Evolutionary conservation across 148 eudicot genomes (phyloP), one percentile per base, ranked within the genome.

Genomic region (Diospyros kaki): DNA sequence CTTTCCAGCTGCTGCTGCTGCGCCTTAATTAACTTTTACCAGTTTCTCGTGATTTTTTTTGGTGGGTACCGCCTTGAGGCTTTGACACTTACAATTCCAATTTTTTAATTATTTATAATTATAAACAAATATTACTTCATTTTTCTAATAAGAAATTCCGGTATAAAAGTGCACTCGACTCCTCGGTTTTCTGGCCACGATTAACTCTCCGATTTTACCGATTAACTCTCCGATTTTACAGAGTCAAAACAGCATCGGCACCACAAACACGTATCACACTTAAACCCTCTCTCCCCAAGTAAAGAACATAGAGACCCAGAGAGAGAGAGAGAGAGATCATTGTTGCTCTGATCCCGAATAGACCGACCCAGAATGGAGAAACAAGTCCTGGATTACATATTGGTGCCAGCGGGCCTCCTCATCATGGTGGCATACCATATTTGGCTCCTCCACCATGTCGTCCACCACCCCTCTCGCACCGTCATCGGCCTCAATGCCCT

Each of bases 401-500:
- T 11, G 12, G 43, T 4, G 38, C 2, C 42, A 68, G 28, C 10
- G 42, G 71, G 71, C 17, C 44, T 50, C 46, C 4, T 79, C 39
- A 65, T 90, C 41, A 84, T 94, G 91, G 83, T 52, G 60, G 82
- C 56, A 40, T 94, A 94, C 64, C 93, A 92, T 75, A 1, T 73
- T 4, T 91, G 89, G 87, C 87, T 93, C 44, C 78, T 89, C 41
- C 75, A 76, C 45, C 83, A 78, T 67, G 83, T 91, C 42, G 52
- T 81, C 6, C 81, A 85, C 3, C 83, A 71, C n/a, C 96, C 98
- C 28, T 69, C 91, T 64, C 79, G 65, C 60, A 91, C 96, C 56
- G 79, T 93, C 42, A 67, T 93, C 72, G 98, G 98, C 9, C 76
- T 93, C 80, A 89, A 93, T 75, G 89, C 98, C 54, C 82, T 87